phyloP scores from a whole-genome alignment of 805 yeast genomes.

The Pichia exigua region DNA sequence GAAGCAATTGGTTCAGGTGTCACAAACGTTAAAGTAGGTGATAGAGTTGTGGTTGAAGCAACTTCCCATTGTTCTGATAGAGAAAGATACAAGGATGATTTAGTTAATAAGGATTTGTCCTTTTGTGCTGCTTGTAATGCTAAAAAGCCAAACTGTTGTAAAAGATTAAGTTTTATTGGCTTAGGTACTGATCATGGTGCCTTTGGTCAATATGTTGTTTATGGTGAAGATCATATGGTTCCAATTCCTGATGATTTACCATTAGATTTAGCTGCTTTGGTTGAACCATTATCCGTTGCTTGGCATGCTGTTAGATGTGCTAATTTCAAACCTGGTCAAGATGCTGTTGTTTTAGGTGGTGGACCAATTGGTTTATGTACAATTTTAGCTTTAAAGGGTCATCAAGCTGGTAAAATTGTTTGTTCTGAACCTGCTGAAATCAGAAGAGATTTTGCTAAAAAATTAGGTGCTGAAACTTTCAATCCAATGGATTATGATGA shows the following conservation, averaged over 20 bases:
- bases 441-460: slow-evolving; percentile 53
- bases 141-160: slow-evolving; percentile 40
- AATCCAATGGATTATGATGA: slow-evolving; percentile 40
- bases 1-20: slow-evolving; percentile 40
- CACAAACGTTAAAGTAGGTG: slow-evolving; percentile 38
- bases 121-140: slow-evolving; percentile 36
- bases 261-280: slow-evolving; percentile 37
- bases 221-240: slow-evolving; percentile 30
- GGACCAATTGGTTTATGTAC: slow-evolving; percentile 60
- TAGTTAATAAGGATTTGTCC: slow-evolving; percentile 21
- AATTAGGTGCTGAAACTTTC: slow-evolving; percentile 40
- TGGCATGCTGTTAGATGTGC: slow-evolving; percentile 52
- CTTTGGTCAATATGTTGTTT: slow-evolving; percentile 33
- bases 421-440: slow-evolving; percentile 53
- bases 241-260: slow-evolving; percentile 27
- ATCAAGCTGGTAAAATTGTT: slow-evolving; percentile 42
- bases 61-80: slow-evolving; percentile 42
- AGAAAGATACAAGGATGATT: slow-evolving; percentile 27
- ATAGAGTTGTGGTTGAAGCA: slow-evolving; percentile 57
- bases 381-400: slow-evolving; percentile 45
- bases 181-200: slow-evolving; percentile 45
- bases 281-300: slow-evolving; percentile 52
- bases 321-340: slow-evolving; percentile 34
- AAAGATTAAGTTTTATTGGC: slow-evolving; percentile 37
- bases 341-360: slow-evolving; percentile 48